Evolutionary conservation across 2,329 filamentous ascomycete species (phyloP).

Genomic region (Pseudohalonectria lignicola): DNA sequence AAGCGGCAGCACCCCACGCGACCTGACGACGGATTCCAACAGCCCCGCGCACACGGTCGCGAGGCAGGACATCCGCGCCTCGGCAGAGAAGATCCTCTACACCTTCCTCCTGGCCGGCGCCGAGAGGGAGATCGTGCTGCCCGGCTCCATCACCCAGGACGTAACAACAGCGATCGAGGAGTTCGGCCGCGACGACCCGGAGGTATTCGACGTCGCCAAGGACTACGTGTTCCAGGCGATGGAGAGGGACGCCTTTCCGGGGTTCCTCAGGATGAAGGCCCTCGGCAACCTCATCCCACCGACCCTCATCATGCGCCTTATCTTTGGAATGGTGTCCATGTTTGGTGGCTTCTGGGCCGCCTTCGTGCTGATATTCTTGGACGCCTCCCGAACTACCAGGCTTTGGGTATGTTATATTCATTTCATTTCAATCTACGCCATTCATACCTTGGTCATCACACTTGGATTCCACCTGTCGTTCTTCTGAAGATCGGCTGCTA

Average conservation of each 20-base stretch:
- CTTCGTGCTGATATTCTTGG: slow-evolving; percentile 85
- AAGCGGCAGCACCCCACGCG: slow-evolving; percentile 47
- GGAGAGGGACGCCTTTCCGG: slow-evolving; percentile 98
- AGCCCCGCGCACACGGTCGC: slow-evolving; percentile 76
- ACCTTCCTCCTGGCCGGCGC: slow-evolving; percentile 92
- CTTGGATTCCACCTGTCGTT: slow-evolving; percentile 12
- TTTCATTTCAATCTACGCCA: too few relatives aligned
- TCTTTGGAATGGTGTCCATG: slow-evolving; percentile 74
- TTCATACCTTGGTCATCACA: too few relatives aligned
- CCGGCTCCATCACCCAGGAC: slow-evolving; percentile 73
- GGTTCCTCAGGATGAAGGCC: slow-evolving; percentile 89
- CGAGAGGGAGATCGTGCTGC: slow-evolving; percentile 90
- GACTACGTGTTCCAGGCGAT: slow-evolving; percentile 99
- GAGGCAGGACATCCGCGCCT: slow-evolving; percentile 83
- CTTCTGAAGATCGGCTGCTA: not conserved
- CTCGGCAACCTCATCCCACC: slow-evolving; percentile 91
- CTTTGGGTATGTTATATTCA: slow-evolving; percentile 61
- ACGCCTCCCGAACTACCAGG: slow-evolving; percentile 61
- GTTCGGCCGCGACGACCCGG: slow-evolving; percentile 84
- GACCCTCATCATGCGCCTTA: slow-evolving; percentile 75
- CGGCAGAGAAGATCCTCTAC: slow-evolving; percentile 97
- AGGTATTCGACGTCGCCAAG: slow-evolving; percentile 94
- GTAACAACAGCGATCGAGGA: slow-evolving; percentile 86
- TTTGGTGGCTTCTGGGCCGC: slow-evolving; percentile 91
- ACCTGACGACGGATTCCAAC: slow-evolving; percentile 62